A percentile compares a stretch with the other conserved stretches of the same genome.
These are phyloP conservation scores for Meyerozyma elateridarum DNA, from an alignment of 1,139 yeast genomes.

Conservation along the genomic window DNA sequence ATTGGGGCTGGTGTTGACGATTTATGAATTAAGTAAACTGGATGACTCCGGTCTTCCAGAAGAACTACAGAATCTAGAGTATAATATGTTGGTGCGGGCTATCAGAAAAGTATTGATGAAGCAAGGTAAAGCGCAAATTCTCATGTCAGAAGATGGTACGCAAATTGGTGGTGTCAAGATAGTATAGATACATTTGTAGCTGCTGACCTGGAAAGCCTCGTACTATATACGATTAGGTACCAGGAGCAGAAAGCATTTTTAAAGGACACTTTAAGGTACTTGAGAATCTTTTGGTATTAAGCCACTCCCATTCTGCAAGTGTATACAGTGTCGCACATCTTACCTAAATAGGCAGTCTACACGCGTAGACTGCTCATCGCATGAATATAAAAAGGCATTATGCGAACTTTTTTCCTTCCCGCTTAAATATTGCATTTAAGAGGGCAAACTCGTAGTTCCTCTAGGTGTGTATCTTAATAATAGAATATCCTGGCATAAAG, in stretches of 20 bases:
- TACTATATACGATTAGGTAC: constrained; percentile 1
- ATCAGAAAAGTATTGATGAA: constrained; percentile 54
- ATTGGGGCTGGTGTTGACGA: constrained; percentile 68
- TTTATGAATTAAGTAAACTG: constrained; percentile 73
- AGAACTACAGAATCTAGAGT: constrained; percentile 62
- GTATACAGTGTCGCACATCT: constrained; percentile 3
- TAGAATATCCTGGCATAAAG: not conserved
- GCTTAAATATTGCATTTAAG: constrained; percentile 44
- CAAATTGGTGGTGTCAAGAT: constrained; percentile 69
- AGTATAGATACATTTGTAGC: constrained; percentile 19
- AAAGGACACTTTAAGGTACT: constrained; percentile 1
- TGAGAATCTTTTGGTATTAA: no score
- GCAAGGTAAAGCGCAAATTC: constrained; percentile 62
- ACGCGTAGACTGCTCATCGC: constrained; percentile 11
- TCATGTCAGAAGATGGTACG: constrained; percentile 53
- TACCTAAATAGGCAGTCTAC: constrained; percentile 26
- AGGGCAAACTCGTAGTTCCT: constrained; percentile 32
- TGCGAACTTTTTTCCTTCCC: constrained; percentile 37
- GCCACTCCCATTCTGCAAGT: not conserved
- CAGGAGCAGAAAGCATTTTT: constrained; percentile 1
- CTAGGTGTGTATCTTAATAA: constrained; percentile 18
- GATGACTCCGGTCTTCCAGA: constrained; percentile 53
- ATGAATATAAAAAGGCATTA: constrained; percentile 12
- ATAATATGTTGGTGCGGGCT: constrained; percentile 48
- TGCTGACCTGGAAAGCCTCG: constrained; percentile 2